Percentiles rank a stretch among this genome's conserved stretches.
Evolutionary conservation across 495 filamentous ascomycete genomes (phyloP).

Genomic region (Tuber indicum): DNA sequence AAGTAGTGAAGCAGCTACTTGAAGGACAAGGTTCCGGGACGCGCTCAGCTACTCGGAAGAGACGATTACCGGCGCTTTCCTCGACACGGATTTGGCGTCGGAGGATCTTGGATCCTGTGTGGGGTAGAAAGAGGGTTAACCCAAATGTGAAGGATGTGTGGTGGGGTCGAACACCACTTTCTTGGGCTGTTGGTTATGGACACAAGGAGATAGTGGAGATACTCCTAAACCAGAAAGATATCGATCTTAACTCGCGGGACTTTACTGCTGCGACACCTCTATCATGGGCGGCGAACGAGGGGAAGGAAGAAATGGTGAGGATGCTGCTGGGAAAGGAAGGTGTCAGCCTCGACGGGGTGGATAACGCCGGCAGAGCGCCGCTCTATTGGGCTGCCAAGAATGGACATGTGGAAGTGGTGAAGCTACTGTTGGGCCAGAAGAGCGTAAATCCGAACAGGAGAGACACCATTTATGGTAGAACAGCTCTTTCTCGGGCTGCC

Average conservation of each 20-base stretch:
- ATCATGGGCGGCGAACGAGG: background rate
- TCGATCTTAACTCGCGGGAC: background rate
- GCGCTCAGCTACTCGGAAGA: background rate
- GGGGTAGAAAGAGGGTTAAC: background rate
- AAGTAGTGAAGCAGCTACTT: background rate
- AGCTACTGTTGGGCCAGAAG: background rate
- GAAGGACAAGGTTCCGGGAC: background rate
- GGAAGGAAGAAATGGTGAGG: background rate
- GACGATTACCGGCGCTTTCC: background rate
- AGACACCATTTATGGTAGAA: background rate
- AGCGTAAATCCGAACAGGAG: background rate
- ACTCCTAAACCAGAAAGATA: background rate
- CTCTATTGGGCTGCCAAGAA: background rate
- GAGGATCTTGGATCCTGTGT: background rate
- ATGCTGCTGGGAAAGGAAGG: background rate
- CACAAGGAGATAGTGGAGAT: background rate
- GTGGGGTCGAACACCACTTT: background rate
- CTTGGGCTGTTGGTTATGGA: background rate
- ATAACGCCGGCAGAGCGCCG: background rate
- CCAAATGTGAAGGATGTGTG: background rate
- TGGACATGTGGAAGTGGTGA: background rate
- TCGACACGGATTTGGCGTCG: background rate
- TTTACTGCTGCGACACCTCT: background rate
- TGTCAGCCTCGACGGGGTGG: background rate
- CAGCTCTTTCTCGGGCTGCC: background rate